Evolutionary conservation across 352 stramenopile species (phyloP).

Genomic region (Thraustotheca clavata): DNA sequence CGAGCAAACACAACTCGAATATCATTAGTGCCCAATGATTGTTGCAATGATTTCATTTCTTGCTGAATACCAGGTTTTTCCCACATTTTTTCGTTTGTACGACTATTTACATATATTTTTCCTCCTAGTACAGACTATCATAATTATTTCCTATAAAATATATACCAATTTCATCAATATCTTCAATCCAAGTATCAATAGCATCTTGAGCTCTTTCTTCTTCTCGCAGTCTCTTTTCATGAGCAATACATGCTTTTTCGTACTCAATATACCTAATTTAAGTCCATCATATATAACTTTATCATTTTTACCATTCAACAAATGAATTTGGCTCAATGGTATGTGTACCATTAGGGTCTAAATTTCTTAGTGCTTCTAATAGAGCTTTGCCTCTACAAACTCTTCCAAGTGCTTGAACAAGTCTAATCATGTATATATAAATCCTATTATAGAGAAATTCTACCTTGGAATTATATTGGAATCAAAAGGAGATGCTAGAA

Average conservation of each 20-base stretch:
- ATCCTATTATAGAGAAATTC: background rate
- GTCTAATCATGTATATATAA: background rate
- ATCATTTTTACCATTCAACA: background rate
- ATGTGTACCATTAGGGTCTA: background rate
- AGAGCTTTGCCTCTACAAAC: slow-evolving; percentile 3
- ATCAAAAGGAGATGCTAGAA: background rate
- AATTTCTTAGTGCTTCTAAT: background rate
- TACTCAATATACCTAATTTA: slow-evolving; percentile 18
- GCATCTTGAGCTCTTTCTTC: slow-evolving; percentile 9
- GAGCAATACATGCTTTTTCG: slow-evolving; percentile 8
- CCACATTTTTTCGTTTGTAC: slow-evolving; percentile 20
- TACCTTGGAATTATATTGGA: slow-evolving; percentile 17
- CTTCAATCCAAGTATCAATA: slow-evolving; percentile 9
- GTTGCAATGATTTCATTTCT: slow-evolving; percentile 1
- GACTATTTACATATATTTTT: slow-evolving; percentile 8
- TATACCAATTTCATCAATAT: background rate
- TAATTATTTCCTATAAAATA: background rate
- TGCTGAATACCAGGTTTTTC: slow-evolving; percentile 20
- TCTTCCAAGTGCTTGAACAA: slow-evolving; percentile 8
- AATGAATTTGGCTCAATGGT: background rate
- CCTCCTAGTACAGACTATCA: background rate
- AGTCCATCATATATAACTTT: background rate
- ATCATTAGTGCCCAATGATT: slow-evolving; percentile 23
- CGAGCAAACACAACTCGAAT: slow-evolving; percentile 43
- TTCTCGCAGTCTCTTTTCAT: background rate